phyloP scores from a whole-genome alignment of 2,329 filamentous ascomycete species.

The Trichothecium sympodiale region DNA sequence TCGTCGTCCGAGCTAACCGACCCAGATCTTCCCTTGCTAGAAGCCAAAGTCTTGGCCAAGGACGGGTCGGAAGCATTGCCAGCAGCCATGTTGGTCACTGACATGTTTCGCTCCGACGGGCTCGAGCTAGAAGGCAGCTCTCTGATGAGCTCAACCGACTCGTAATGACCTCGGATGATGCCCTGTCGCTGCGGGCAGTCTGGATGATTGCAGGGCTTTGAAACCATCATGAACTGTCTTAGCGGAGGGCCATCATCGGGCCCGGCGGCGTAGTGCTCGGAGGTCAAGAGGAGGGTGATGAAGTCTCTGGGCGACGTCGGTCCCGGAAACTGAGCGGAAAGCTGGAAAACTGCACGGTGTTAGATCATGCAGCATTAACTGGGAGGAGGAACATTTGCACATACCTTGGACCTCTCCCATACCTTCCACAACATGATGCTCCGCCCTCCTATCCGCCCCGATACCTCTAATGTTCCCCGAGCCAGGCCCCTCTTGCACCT shows the following conservation, averaged over 20 bases:
- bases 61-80: constrained; percentile 13
- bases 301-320: constrained; percentile 85
- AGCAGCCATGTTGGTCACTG: constrained; percentile 18
- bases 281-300: constrained; percentile 66
- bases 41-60: background rate
- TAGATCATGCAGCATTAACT: background rate
- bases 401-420: constrained; percentile 53
- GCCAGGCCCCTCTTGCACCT: constrained; percentile 57
- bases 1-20: constrained; percentile 11
- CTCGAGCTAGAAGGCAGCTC: constrained; percentile 55
- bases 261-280: constrained; percentile 36
- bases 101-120: constrained; percentile 18
- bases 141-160: constrained; percentile 83
- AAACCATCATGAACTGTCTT: constrained; percentile 78
- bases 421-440: constrained; percentile 45
- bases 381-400: constrained; percentile 5
- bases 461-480: constrained; percentile 74
- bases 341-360: constrained; percentile 58
- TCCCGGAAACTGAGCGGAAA: constrained; percentile 82
- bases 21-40: background rate
- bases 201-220: constrained; percentile 70
- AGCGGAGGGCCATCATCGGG: constrained; percentile 23
- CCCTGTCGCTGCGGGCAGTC: constrained; percentile 59
- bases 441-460: constrained; percentile 66
- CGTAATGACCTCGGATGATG: constrained; percentile 76